Base-by-base conservation (phyloP, 2,329 filamentous ascomycete genomes). In the Botrytis sinoallii region DNA sequence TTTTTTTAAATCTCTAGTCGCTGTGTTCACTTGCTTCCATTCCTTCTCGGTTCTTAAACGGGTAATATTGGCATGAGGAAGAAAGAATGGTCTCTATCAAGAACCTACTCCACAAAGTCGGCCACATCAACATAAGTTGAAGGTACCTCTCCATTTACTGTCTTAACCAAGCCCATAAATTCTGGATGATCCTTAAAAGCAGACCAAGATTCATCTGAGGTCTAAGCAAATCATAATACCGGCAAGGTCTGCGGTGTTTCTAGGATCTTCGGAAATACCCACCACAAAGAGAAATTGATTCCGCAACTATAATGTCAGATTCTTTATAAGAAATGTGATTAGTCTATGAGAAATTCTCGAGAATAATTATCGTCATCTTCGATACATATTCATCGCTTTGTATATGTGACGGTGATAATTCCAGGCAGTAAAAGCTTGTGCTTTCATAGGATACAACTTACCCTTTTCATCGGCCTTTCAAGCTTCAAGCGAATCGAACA, bases 171-270 rank as follows among this genome's bases (percentile, higher is more conserved):
- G 25, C 12, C 5, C 25, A 16, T 1, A 52, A 14, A 52, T n/a
- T 10, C 25, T 14, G 6, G 0, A 0, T 1, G 1, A 52, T 14
- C 4, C 9, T 25, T 52, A 14, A 0, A 52, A 14, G 6, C 2
- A n/a, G 48, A 14, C 8, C 1, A 52, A n/a, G 25, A 52, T 14
- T 12, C 3, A 25, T 25, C 0, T 52, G 4, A 4, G 3, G 48
- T n/a, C 8, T 0, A 52, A n/a, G 48, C 7, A n/a, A 52, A 4
- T 14, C 48, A 52, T 25, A 9, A 25, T n/a, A 2, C 14, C 48
- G 9, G 4, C 48, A n/a, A n/a, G 48, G 48, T 12, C 48, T 52
- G 46, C 20, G 22, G 7, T 22, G 20, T 25, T 25, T 0, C 46
- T 22, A 25, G 46, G 9, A 48, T 25, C 20, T 48, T 48, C 46